Conservation (phyloP, 495 filamentous ascomycete genomes). For the Penicillium ochrochloron region DNA sequence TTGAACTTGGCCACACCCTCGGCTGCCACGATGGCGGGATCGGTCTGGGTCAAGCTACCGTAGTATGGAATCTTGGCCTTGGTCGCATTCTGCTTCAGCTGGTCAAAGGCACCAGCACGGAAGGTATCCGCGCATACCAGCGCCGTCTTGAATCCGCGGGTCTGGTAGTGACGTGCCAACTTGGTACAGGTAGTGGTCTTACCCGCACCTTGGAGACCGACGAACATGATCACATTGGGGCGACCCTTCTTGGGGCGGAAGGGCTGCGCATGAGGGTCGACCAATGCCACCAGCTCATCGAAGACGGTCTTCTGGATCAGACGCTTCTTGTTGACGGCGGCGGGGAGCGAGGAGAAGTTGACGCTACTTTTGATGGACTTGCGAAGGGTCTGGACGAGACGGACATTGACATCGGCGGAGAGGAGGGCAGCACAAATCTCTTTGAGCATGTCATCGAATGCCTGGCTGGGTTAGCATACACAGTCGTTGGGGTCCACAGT, state of each 20-base stretch:
- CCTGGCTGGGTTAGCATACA: constrained; percentile 53
- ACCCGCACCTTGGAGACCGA: constrained; percentile 93
- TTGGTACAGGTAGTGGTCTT: constrained; percentile 99
- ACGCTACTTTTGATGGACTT: constrained; percentile 90
- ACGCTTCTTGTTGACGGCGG: constrained; percentile 94
- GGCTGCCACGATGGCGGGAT: constrained; percentile 87
- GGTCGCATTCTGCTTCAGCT: constrained; percentile 97
- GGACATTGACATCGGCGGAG: constrained; percentile 95
- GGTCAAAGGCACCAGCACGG: constrained; percentile 96
- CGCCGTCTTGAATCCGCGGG: constrained; percentile 89
- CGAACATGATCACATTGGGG: constrained; percentile 98
- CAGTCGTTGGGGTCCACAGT: constrained; percentile 1
- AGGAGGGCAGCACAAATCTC: constrained; percentile 93
- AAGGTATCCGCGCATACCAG: constrained; percentile 99
- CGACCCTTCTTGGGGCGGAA: constrained; percentile 98
- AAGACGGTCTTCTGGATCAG: constrained; percentile 98
- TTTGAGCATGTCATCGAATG: constrained; percentile 97
- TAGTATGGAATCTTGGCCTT: constrained; percentile 99
- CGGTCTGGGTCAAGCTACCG: constrained; percentile 91
- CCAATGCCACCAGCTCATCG: constrained; percentile 92
- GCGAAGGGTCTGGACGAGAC: constrained; percentile 88
- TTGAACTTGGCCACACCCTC: constrained; percentile 99
- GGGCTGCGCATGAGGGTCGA: constrained; percentile 92
- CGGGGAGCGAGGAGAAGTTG: constrained; percentile 88
- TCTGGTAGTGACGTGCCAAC: constrained; percentile 91